Percentiles rank a stretch among this genome's conserved stretches.
Conservation (phyloP, 2,329 filamentous ascomycete species). For the Fusarium continuum region DNA sequence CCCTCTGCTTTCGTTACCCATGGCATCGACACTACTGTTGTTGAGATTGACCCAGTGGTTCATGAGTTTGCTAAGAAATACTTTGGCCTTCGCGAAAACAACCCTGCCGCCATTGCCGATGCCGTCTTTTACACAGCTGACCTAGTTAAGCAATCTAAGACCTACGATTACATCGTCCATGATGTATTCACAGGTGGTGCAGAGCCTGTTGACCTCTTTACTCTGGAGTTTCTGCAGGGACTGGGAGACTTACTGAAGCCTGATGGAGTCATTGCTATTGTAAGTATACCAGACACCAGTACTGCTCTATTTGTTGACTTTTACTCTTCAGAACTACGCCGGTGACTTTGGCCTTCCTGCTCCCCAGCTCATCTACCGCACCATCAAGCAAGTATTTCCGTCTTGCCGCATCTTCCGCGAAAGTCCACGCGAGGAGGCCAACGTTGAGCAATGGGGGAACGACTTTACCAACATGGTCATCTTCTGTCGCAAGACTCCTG, state of each 20-base stretch:
- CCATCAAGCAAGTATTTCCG: conserved; percentile 85
- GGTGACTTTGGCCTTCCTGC: conserved; percentile 83
- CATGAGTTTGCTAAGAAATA: conserved; percentile 84
- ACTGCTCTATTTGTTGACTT: conserved; percentile 23
- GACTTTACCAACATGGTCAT: conserved; percentile 98
- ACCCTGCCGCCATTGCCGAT: conserved; percentile 82
- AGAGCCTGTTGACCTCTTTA: conserved; percentile 90
- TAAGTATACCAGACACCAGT: conserved; percentile 54
- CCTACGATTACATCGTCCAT: conserved; percentile 93
- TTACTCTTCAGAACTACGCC: conserved; percentile 80
- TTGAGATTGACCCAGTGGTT: conserved; percentile 93
- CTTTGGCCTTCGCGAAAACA: conserved; percentile 80
- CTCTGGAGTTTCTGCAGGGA: conserved; percentile 79
- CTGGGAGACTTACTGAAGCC: conserved; percentile 76
- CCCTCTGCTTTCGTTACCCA: conserved; percentile 87
- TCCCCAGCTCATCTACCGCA: conserved; percentile 81
- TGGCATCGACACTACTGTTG: conserved; percentile 89
- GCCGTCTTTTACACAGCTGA: conserved; percentile 74
- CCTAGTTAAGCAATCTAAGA: conserved; percentile 54
- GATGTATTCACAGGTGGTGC: conserved; percentile 98
- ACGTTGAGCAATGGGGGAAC: conserved; percentile 57
- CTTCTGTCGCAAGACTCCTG: conserved; percentile 78
- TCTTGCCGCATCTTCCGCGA: conserved; percentile 92
- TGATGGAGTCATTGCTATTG: conserved; percentile 87
- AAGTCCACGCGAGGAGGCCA: conserved; percentile 60